Base-by-base conservation (phyloP, 257 asterid species). In the Mentha longifolia region DNA sequence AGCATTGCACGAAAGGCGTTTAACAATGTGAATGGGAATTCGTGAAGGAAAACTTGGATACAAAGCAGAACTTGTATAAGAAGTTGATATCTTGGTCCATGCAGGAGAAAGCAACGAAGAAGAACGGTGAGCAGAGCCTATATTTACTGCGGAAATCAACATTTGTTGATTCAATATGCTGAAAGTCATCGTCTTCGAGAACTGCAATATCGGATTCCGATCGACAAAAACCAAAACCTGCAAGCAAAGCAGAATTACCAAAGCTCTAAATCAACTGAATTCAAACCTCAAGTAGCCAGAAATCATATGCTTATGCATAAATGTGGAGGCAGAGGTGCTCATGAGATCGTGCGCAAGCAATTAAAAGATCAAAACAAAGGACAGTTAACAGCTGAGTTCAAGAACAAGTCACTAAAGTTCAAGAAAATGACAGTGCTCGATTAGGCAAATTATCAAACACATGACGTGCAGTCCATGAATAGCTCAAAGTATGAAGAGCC, bases 401-500 rank as follows among this genome's bases (percentile, higher is more conserved):
- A 39, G 4, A 60, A 17, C 51, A 19, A 19, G 54, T 39, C 37
- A 8, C 9, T 19, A 65, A 14, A 69, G 22, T 5, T 5, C 39
- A 35, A 35, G 39, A 35, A 35, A 35, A 64, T 67, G 14, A 14
- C 28, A 52, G 13, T 51, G 14, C 4, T 64, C 50, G 49, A 39
- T 9, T 60, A 76, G 37, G 75, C 86, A 82, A 75, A 20, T 11
- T 42, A 59, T 81, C 86, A 22, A 81, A 78, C 86, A 81, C 74
- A 25, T 78, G 77, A 79, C 72, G 62, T 4, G 75, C 83, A 80
- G 2, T 25, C 5, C 65, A 47, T 0, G 22, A n/a, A 58, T 15
- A 30, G 43, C 16, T 41, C 39, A 0, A 37, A 42, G 2, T 5
- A 49, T 5, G 0, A 10, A 9, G 50, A 35, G 45, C 43, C 42